Base-by-base conservation (phyloP, 305 asterid genomes). In the Solanum hybrid region DNA sequence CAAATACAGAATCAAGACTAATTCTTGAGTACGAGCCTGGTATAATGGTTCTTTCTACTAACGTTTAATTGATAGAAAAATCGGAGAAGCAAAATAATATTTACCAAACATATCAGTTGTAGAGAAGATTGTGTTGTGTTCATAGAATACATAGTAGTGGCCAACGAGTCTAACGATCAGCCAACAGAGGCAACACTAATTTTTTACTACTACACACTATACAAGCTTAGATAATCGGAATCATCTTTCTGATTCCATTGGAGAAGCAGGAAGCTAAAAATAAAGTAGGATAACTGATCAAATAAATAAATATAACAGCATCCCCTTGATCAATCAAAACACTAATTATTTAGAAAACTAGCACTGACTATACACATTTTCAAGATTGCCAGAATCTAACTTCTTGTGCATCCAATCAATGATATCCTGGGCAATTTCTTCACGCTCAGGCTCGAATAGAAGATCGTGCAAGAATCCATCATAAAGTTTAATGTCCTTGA, bases 391-490 rank as follows among this genome's bases (percentile, higher is more conserved):
- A 24, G 86, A 91, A 72, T 82, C 89, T 87, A 96, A 64, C 78
- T 95, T 92, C 90, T 90, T 96, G 90, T 94, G 94, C 99, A 97
- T 96, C 99, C 99, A 97, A 37, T 96, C 95, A 72, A 96, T 97
- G 86, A 97, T 97, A 84, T 97, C 99, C 95, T 90, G 96, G 32
- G 94, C 98, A 4, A 97, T 91, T 88, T 97, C 99, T 88, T 96
- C 99, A 0, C 96, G 98, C 91, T 96, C 99, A 20, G 99, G 99
- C 92, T 97, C 99, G 14, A 97, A 97, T 64, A 97, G 95, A 86
- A 97, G 99, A 92, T 97, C 99, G 82, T 97, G 99, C 93, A 97
- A 90, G 90, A 93, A 96, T 5, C 98, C 99, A 35, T 97, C 98
- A 34, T 97, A 97, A 37, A 97, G 98, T 86, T 93, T 97, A n/a